Evolutionary conservation across 2,329 filamentous ascomycete genomes (phyloP), one percentile per base, ranked within the genome.

Genomic region (Sporothrix brunneoviolacea): DNA sequence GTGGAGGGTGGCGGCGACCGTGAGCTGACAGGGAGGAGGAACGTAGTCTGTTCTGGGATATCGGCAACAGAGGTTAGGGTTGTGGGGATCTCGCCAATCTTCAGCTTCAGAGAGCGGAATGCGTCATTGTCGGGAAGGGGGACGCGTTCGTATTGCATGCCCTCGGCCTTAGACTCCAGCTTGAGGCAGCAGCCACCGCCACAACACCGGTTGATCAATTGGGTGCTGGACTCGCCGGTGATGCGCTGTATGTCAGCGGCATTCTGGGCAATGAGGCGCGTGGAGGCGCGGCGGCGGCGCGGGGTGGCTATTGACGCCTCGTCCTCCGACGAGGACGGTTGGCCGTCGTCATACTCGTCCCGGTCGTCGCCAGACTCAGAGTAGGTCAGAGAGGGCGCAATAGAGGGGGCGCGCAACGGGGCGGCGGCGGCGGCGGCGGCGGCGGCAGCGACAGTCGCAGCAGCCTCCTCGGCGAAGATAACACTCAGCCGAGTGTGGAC

Each of bases 61-160:
- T 86, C 81, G 49, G 80, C 74, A 21, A 91, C 70, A 58, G 82
- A 83, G 36, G 83, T 88, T 54, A 97, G 73, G 16, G 77, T 73
- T 44, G 82, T 88, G 6, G 84, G 86, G 48, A 97, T 80, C 28
- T 83, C 77, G 51, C 82, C 82, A 54, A 97, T 76, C 60, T 84
- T 86, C 58, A 97, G 76, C 47, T 83, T 75, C 43, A 98, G 76
- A 54, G 84, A 88, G 50, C 80, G 77, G 70, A 87, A 98, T 15
- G 93, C 93, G 53, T 84, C 78, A 61, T 95, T 97, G 65, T 93
- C 82, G 1, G 91, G 91, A 3, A 80, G 62, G 15, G 70, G 60
- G 18, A 84, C 65, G 7, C 62, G 63, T 60, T 83, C 79, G 52
- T 75, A 80, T 36, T 76, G 68, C 40, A 79, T 54, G 28, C 69